Percentiles rank a stretch among this genome's conserved stretches.
Evolutionary conservation across 2,329 filamentous ascomycete species (phyloP).

Genomic region (Penicillium sp.): DNA sequence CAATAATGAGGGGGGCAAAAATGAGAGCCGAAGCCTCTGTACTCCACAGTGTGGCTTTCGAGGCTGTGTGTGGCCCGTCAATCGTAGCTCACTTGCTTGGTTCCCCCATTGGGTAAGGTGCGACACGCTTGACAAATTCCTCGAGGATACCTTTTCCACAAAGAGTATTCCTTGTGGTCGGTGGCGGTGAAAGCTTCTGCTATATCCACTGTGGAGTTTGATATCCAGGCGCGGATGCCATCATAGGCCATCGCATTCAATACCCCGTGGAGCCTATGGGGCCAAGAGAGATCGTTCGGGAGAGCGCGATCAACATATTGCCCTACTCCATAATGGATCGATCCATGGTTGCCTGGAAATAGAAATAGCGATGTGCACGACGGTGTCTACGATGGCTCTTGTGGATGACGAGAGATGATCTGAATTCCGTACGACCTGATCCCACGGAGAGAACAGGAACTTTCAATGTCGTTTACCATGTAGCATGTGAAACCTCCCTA

Average conservation of each 20-base stretch:
- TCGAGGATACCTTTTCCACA: background rate
- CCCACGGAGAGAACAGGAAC: background rate
- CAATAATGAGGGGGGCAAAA: background rate
- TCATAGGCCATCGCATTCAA: background rate
- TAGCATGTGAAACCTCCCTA: background rate
- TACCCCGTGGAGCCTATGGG: background rate
- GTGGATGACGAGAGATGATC: background rate
- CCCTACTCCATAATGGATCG: background rate
- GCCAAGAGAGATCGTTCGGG: background rate
- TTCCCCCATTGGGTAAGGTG: background rate
- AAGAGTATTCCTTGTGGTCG: background rate
- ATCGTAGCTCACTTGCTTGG: background rate
- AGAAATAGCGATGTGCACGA: background rate
- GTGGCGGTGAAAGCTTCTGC: background rate
- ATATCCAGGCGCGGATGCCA: background rate
- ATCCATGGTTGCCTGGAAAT: background rate
- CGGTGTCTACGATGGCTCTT: background rate
- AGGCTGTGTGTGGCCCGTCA: conserved; percentile 3
- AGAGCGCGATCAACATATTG: background rate
- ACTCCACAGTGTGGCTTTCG: background rate
- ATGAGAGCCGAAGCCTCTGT: background rate
- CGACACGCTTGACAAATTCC: conserved; percentile 1
- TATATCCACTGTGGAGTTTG: background rate
- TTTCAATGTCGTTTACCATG: background rate
- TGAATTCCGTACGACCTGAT: background rate